Evolutionary conservation across 225 moss, liverwort and hornwort genomes (phyloP), one percentile per base, ranked within the genome.

Genomic region (Asterella californica): DNA sequence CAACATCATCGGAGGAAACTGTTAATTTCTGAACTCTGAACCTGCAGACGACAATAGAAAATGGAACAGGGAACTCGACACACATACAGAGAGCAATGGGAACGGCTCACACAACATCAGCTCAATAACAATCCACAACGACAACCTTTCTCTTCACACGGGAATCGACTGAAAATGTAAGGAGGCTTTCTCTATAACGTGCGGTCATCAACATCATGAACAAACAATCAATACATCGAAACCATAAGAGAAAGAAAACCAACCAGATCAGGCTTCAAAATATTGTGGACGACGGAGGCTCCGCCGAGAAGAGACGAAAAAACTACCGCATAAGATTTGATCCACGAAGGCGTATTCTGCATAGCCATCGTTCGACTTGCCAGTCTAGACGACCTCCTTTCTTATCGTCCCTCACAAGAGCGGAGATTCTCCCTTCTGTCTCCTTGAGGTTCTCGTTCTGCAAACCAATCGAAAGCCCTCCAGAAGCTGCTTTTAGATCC

Each of bases 221-320:
- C 45, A 71, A 45, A 18, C 18, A 25, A 46, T 38, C 48, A 48
- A 38, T 24, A 12, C 6, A 10, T 22, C 18, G 37, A 32, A 22
- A 57, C 18, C 12, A 54, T 9, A 32, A 54, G 36, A 32, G 0
- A 12, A 25, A 22, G 37, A 30, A 15, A 62, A 78, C 77, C 46
- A 9, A 93, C 96, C 84, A 96, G 88, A 84, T 96, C 93, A 11
- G 96, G 96, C 77, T 92, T 93, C 81, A 90, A 87, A 25, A 93
- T 82, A 83, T 92, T 96, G 87, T 96, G 96, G 53, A 96, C 92
- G 25, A 89, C 72, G 18, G 96, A 89, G n/a, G 96, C 96, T 42
- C 96, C 96, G 6, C 86, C 79, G 70, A 96, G 92, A 47, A 96
- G 86, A 33, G 92, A 93, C 15, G 88, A 63, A 34, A 96, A 82